Evolutionary conservation across 2,329 filamentous ascomycete species (phyloP).

Genomic region (Ceratocystis destructans): DNA sequence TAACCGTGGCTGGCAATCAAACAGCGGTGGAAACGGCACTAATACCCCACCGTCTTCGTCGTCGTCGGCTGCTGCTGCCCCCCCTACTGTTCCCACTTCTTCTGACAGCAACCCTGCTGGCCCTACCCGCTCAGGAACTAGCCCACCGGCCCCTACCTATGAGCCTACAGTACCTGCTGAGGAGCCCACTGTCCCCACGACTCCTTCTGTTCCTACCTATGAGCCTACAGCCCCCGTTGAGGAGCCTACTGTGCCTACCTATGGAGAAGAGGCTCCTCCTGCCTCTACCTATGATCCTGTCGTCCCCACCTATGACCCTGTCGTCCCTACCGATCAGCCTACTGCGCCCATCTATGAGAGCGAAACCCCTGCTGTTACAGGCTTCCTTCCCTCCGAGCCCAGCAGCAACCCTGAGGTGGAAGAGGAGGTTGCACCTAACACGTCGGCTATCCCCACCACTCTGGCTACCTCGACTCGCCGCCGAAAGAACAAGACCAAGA

Average conservation of each 20-base stretch:
- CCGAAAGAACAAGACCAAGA: background rate
- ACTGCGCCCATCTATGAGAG: background rate
- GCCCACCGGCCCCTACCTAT: background rate
- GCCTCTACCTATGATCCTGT: background rate
- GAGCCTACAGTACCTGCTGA: background rate
- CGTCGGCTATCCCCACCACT: background rate
- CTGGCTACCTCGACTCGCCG: background rate
- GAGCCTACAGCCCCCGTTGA: background rate
- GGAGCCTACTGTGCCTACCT: background rate
- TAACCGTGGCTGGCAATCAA: conserved; percentile 23
- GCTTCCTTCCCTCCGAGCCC: background rate
- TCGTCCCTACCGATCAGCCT: background rate
- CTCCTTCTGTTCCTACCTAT: background rate
- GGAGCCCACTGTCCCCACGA: no score
- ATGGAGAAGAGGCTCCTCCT: background rate
- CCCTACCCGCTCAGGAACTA: background rate
- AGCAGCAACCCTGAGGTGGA: background rate
- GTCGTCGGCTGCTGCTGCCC: background rate
- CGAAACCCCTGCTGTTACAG: background rate
- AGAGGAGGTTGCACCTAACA: background rate
- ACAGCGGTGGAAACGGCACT: background rate
- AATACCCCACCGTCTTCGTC: background rate
- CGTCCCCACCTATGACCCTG: background rate
- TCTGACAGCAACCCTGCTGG: background rate
- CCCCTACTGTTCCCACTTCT: background rate